These are phyloP conservation scores for Ceratobasidium theobromae DNA, from an alignment of 1,284 basidiomycete species.

Conservation along the genomic window DNA sequence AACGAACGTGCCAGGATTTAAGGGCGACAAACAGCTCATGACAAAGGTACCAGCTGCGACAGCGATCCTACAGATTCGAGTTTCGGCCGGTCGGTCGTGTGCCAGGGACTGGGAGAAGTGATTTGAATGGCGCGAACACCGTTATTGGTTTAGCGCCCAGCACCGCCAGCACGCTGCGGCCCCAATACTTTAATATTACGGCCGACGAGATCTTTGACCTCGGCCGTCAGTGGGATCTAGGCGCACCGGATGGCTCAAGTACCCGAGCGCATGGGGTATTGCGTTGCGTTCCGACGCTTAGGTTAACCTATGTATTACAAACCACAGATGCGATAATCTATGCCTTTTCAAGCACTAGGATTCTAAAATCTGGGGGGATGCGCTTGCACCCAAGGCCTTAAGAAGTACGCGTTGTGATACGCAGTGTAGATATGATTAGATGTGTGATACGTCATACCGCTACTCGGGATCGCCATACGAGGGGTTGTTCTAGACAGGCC, in stretches of 20 bases:
- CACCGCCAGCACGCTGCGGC: neutral
- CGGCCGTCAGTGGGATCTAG: neutral
- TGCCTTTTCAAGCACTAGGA: neutral
- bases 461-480: neutral
- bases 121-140: neutral
- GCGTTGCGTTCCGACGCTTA: neutral
- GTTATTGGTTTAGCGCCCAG: neutral
- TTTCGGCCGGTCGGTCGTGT: neutral
- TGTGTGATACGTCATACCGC: constrained; percentile 1
- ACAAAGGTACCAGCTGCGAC: neutral
- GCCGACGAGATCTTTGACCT: constrained; percentile 9
- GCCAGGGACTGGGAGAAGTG: no score
- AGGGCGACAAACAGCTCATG: no score
- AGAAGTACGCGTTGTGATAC: neutral
- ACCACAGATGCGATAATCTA: constrained; percentile 9
- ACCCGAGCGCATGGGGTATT: neutral
- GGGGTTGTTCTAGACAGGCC: constrained; percentile 21
- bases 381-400: neutral
- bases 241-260: neutral
- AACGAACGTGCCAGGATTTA: no score
- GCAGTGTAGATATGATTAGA: constrained; percentile 2
- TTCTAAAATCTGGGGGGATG: constrained; percentile 22
- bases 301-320: neutral
- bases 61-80: neutral
- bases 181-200: constrained; percentile 24